Conservation (phyloP, 2,329 filamentous ascomycete species). For the Sarocladium brachiariae region DNA sequence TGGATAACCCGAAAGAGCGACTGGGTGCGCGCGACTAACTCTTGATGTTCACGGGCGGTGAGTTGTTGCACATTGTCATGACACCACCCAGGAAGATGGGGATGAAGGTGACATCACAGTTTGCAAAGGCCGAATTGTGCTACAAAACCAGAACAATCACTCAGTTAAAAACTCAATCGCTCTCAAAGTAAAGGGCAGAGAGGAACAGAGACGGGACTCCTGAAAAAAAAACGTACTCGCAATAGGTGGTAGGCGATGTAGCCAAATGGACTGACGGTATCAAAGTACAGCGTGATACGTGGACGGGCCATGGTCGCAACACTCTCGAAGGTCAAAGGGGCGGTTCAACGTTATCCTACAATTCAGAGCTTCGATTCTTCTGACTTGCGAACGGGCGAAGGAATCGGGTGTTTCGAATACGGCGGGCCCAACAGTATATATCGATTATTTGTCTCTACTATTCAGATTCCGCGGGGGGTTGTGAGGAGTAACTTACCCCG, state of each 20-base stretch:
- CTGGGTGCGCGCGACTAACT: conserved; percentile 19
- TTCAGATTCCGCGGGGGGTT: too few relatives aligned
- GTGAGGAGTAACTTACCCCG: too few relatives aligned
- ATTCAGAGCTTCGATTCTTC: too few relatives aligned
- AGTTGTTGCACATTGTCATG: conserved; percentile 31
- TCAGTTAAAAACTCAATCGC: not conserved
- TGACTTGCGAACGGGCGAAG: too few relatives aligned
- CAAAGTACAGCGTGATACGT: conserved; percentile 31
- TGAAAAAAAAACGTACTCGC: conserved; percentile 21
- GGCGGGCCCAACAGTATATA: too few relatives aligned
- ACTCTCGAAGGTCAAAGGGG: not conserved
- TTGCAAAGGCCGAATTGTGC: conserved; percentile 24
- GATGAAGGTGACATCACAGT: conserved; percentile 25
- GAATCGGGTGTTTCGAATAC: too few relatives aligned
- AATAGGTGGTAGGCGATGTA: conserved; percentile 32
- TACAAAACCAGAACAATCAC: conserved; percentile 12
- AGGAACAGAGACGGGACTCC: too few relatives aligned
- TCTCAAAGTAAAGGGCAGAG: not conserved
- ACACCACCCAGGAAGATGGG: conserved; percentile 32
- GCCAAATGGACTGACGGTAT: conserved; percentile 33
- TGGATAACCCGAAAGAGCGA: too few relatives aligned
- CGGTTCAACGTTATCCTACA: too few relatives aligned
- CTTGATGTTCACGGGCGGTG: conserved; percentile 28
- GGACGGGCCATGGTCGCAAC: conserved; percentile 7
- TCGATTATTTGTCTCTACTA: too few relatives aligned